Percentiles rank a stretch among this genome's conserved stretches.
phyloP scores from a whole-genome alignment of 208 protist genomes.

The Trichomonas tenax region DNA sequence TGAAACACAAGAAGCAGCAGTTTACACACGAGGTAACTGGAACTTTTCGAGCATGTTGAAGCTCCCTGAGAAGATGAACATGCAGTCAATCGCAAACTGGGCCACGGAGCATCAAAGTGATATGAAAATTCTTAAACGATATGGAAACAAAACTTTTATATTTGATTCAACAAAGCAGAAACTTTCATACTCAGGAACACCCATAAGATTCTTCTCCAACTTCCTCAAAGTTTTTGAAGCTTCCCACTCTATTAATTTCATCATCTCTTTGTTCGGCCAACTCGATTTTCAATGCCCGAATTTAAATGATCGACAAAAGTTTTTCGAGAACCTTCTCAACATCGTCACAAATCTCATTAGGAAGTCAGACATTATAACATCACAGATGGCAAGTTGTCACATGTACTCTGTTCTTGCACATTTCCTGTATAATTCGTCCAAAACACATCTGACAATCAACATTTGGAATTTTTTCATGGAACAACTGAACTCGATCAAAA shows the following conservation, averaged over 20 bases:
- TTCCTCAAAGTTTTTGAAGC: constrained; percentile 2
- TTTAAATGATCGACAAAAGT: neutral
- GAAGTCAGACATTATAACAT: neutral
- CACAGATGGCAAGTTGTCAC: neutral
- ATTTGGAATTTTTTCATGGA: neutral
- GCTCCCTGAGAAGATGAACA: neutral
- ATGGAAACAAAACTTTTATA: neutral
- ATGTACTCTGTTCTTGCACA: neutral
- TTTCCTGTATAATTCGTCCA: neutral
- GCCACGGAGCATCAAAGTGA: neutral
- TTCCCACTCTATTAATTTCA: neutral
- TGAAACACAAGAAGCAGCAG: neutral
- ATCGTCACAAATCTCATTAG: neutral
- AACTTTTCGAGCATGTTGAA: neutral
- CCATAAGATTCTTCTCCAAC: neutral
- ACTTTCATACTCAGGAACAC: neutral
- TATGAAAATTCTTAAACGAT: neutral
- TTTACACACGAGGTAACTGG: neutral
- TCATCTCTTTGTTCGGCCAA: neutral
- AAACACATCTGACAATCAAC: neutral
- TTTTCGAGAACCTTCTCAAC: neutral
- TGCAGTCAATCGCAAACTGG: neutral
- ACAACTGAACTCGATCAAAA: neutral
- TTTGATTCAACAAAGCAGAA: neutral
- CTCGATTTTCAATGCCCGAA: neutral